phyloP scores from a whole-genome alignment of 345 rosid species.

The Gossypium arboreum region DNA sequence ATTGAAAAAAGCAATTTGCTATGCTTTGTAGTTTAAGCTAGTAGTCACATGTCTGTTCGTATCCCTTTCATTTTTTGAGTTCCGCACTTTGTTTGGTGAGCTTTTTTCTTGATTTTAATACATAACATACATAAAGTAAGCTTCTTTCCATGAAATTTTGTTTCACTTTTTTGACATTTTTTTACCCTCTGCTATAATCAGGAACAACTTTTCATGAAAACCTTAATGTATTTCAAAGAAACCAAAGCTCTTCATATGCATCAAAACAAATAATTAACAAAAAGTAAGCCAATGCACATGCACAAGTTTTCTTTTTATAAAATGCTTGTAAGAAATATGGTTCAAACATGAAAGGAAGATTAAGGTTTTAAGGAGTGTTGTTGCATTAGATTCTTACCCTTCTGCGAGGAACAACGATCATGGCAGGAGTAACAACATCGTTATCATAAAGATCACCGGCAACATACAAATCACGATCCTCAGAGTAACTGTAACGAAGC shows the following conservation, averaged over 20 bases:
- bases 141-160: not conserved
- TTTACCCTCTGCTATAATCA: not conserved
- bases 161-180: conserved; percentile 8
- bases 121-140: not conserved
- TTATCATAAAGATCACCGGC: conserved; percentile 86
- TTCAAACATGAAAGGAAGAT: not conserved
- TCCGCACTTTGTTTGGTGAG: not conserved
- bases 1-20: not conserved
- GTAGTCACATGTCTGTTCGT: not conserved
- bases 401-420: conserved; percentile 86
- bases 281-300: not conserved
- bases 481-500: conserved; percentile 66
- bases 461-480: conserved; percentile 76
- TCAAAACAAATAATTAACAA: not conserved
- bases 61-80: no score
- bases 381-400: conserved; percentile 33
- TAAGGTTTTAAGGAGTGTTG: not conserved
- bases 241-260: not conserved
- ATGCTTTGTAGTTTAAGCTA: not conserved
- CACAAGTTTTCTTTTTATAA: not conserved
- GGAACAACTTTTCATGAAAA: conserved; percentile 17
- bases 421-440: conserved; percentile 75
- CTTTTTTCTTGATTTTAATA: not conserved
- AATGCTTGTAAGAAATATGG: not conserved
- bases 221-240: not conserved